These are phyloP conservation scores for Cryphonectria nitschkei DNA, from an alignment of 2,329 filamentous ascomycete species.

Conservation along the genomic window DNA sequence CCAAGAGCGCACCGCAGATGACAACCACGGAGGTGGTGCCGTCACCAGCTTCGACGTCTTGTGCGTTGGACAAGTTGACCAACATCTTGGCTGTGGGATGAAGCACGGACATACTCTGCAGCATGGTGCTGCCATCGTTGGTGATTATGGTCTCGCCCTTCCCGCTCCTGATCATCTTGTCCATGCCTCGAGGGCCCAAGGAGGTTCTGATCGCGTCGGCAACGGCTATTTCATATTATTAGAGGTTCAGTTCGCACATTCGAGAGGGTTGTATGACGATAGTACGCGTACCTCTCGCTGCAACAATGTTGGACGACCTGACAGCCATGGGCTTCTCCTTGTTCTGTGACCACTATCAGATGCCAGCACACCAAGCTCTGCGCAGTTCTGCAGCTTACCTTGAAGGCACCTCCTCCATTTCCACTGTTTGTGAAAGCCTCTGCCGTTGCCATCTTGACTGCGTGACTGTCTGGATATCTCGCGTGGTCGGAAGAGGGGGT, in stretches of 20 bases:
- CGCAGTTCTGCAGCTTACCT: constrained; percentile 46
- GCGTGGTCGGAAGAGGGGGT: constrained; percentile 25
- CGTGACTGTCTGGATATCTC: constrained; percentile 8
- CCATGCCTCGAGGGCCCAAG: constrained; percentile 94
- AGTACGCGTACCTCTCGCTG: constrained; percentile 76
- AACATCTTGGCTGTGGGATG: constrained; percentile 99
- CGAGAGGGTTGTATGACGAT: constrained; percentile 14
- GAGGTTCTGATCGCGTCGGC: constrained; percentile 97
- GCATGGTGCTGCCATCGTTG: constrained; percentile 99
- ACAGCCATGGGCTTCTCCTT: constrained; percentile 99
- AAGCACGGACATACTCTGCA: constrained; percentile 98
- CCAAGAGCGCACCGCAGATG: constrained; percentile 92
- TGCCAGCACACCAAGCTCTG: constrained; percentile 30
- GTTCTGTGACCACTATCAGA: constrained; percentile 54
- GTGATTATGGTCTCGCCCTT: constrained; percentile 99
- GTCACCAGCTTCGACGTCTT: constrained; percentile 98
- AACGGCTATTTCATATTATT: constrained; percentile 66
- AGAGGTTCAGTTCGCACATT: constrained; percentile 11
- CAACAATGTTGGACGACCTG: constrained; percentile 93
- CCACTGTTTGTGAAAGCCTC: constrained; percentile 47
- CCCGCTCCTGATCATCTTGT: constrained; percentile 98
- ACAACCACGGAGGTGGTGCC: constrained; percentile 98
- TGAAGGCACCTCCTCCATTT: constrained; percentile 56
- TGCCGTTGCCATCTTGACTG: constrained; percentile 48
- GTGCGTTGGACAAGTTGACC: constrained; percentile 93